Percentiles rank a stretch among this genome's conserved stretches.
These are phyloP conservation scores for Schwanniomyces etchellsii DNA, from an alignment of 1,139 yeast species.

Conservation along the genomic window DNA sequence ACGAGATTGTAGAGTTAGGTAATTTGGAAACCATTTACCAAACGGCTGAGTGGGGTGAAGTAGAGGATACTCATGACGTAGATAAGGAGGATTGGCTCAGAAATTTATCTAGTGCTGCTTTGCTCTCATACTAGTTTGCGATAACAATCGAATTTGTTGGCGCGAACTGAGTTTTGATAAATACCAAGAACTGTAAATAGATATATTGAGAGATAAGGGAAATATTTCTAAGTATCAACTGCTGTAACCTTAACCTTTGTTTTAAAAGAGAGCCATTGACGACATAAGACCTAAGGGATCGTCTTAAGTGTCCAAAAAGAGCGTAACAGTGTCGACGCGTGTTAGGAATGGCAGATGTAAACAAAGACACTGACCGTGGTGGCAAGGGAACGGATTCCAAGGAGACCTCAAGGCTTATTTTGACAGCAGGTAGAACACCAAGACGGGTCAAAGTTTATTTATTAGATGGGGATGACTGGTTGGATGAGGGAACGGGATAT, in stretches of 20 bases:
- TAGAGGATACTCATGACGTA: conserved; percentile 97
- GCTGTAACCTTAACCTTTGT: no score
- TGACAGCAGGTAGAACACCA: conserved; percentile 25
- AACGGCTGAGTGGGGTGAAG: conserved; percentile 94
- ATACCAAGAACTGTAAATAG: no score
- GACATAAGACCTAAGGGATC: no score
- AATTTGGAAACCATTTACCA: conserved; percentile 80
- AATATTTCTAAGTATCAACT: no score
- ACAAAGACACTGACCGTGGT: neutral
- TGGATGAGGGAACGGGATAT: conserved; percentile 89
- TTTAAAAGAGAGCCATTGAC: no score
- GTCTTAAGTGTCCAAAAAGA: no score
- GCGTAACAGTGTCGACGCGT: no score
- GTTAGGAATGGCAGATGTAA: no score
- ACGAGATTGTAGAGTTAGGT: conserved; percentile 72
- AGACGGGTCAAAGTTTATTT: conserved; percentile 87
- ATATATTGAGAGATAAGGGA: no score
- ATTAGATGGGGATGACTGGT: conserved; percentile 79
- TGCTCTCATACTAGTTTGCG: conserved; percentile 26
- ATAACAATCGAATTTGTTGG: neutral
- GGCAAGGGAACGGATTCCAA: neutral
- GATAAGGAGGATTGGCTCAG: conserved; percentile 85
- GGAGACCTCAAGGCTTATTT: neutral
- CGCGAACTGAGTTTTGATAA: neutral
- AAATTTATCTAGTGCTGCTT: conserved; percentile 75